phyloP scores from a whole-genome alignment of 441 rosid species.

The Euphorbia celastroides region DNA sequence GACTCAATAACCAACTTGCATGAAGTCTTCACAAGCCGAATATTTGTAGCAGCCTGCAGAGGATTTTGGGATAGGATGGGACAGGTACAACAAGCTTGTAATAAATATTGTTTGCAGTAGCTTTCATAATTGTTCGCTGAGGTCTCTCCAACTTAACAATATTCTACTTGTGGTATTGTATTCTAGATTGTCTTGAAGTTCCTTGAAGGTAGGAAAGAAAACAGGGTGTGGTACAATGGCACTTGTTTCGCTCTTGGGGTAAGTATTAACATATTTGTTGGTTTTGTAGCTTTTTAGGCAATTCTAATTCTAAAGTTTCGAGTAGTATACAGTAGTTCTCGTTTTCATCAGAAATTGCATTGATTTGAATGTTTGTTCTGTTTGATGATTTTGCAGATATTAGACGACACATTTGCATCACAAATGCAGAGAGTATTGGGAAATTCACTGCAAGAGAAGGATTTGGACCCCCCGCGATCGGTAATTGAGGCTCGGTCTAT shows the following conservation, averaged over 20 bases:
- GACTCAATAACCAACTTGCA: constrained; percentile 79
- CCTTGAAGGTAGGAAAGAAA: constrained; percentile 94
- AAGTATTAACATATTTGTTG: constrained; percentile 24
- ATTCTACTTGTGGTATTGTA: background rate
- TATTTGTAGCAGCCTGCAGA: constrained; percentile 79
- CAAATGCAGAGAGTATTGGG: constrained; percentile 86
- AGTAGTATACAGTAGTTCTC: background rate
- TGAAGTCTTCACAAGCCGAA: constrained; percentile 64
- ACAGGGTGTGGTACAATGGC: constrained; percentile 85
- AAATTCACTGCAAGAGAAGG: constrained; percentile 80
- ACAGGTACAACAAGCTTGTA: constrained; percentile 69
- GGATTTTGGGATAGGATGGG: constrained; percentile 98
- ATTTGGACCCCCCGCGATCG: constrained; percentile 84
- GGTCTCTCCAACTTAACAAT: background rate
- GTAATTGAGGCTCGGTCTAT: constrained; percentile 93
- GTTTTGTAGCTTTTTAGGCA: background rate
- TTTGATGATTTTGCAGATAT: constrained; percentile 38
- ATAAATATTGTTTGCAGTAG: background rate
- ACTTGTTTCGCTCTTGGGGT: constrained; percentile 92
- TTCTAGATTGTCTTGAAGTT: constrained; percentile 74
- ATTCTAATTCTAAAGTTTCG: too few species aligned
- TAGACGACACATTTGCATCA: constrained; percentile 91
- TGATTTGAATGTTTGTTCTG: background rate
- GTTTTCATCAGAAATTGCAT: background rate
- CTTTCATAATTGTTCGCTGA: background rate